phyloP scores from a whole-genome alignment of 208 protist genomes.

The Phytomonas francai region DNA sequence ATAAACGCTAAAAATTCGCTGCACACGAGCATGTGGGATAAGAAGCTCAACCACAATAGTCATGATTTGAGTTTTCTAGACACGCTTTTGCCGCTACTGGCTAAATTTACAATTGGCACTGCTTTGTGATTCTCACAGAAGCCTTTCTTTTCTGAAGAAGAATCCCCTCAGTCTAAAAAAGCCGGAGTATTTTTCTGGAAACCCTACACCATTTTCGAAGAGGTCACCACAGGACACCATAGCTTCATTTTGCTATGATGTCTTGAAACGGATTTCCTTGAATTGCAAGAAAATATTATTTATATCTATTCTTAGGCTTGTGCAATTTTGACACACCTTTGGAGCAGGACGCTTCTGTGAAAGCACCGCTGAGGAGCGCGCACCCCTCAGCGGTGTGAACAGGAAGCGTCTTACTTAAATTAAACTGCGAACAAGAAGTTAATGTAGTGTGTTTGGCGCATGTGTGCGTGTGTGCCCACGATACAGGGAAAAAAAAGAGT shows the following conservation, averaged over 20 bases:
- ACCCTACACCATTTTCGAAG: background rate
- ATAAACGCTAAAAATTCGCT: background rate
- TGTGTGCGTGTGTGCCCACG: background rate
- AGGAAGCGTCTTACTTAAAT: background rate
- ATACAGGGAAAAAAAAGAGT: background rate
- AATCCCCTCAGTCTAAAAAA: constrained; percentile 37
- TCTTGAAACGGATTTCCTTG: background rate
- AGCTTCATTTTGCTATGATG: background rate
- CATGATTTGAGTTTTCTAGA: constrained; percentile 26
- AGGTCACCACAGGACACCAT: background rate
- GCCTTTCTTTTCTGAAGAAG: constrained; percentile 34
- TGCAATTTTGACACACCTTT: background rate
- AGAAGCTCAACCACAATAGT: background rate
- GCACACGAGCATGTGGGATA: background rate
- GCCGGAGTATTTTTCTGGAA: constrained; percentile 15
- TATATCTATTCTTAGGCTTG: background rate
- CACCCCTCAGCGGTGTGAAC: background rate
- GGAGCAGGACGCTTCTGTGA: background rate
- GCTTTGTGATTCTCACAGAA: constrained; percentile 39
- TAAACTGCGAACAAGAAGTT: background rate
- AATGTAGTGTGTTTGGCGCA: background rate
- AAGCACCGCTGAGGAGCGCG: background rate
- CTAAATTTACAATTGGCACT: constrained; percentile 38
- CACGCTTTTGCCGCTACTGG: constrained; percentile 38
- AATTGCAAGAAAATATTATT: background rate